Conservation (phyloP, 2,329 filamentous ascomycete species). For the Sporothrix phasma region DNA sequence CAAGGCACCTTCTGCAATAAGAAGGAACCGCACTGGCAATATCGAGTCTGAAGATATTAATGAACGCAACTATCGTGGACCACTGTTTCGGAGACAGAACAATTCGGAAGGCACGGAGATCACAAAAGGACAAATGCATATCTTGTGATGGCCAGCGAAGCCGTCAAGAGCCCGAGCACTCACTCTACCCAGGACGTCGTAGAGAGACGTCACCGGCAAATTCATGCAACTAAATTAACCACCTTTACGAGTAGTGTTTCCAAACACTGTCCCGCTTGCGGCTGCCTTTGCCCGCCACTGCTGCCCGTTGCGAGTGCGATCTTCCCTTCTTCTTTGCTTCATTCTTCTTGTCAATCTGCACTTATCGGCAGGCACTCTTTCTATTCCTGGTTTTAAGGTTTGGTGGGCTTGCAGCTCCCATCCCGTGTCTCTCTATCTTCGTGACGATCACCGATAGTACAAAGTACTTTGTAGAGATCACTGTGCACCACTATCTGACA, state of each 20-base stretch:
- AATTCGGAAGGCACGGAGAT: not conserved
- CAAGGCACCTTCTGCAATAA: not conserved
- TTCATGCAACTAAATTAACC: constrained; percentile 9
- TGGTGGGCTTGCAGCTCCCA: constrained; percentile 1
- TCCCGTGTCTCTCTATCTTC: not conserved
- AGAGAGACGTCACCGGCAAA: not conserved
- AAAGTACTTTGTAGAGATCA: not conserved
- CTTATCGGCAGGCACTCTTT: not conserved
- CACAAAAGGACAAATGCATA: not conserved
- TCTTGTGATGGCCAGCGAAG: not conserved
- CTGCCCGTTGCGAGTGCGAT: not conserved
- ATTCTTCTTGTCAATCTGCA: not conserved
- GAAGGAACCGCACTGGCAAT: not conserved
- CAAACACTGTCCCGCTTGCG: constrained; percentile 3
- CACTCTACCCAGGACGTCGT: too few species aligned
- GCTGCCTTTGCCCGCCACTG: not conserved
- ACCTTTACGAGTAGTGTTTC: constrained; percentile 7
- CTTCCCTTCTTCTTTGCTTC: not conserved
- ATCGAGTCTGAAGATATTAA: not conserved
- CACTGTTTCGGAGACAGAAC: not conserved
- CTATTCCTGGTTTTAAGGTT: constrained; percentile 11
- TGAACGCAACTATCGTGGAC: not conserved
- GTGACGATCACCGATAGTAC: not conserved
- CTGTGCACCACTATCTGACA: not conserved
- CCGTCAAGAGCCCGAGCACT: not conserved